A percentile compares a stretch with the other conserved stretches of the same genome.
Conservation (phyloP, 495 filamentous ascomycete genomes). For the Penicillium canariense region DNA sequence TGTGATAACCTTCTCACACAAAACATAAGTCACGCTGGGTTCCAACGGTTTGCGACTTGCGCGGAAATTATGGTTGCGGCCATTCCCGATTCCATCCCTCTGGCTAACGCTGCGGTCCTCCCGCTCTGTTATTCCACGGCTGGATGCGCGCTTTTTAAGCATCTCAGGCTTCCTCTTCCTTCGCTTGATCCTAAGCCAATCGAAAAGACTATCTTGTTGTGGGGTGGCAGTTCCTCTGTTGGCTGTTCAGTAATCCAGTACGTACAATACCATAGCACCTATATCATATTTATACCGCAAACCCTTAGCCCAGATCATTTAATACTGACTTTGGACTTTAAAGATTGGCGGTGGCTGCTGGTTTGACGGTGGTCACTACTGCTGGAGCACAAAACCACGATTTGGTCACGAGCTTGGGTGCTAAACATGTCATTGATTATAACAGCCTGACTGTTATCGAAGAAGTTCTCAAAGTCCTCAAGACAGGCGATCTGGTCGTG, state of each 20-base stretch:
- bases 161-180: conserved; percentile 30
- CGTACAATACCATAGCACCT: too few relatives aligned
- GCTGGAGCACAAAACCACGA: conserved; percentile 31
- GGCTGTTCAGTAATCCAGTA: conserved; percentile 37
- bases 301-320: too few relatives aligned
- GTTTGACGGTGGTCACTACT: conserved; percentile 37
- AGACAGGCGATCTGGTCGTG: conserved; percentile 21
- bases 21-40: conserved; percentile 28
- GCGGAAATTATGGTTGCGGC: conserved; percentile 17
- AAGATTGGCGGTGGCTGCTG: conserved; percentile 31
- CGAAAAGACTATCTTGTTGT: conserved; percentile 32
- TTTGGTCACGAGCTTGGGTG: conserved; percentile 39
- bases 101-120: conserved; percentile 43
- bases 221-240: conserved; percentile 35
- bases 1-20: too few relatives aligned
- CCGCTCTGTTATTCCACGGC: conserved; percentile 50
- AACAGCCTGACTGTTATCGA: conserved; percentile 23
- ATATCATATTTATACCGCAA: too few relatives aligned
- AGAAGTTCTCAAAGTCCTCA: conserved; percentile 14
- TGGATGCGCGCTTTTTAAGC: conserved; percentile 41
- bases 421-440: conserved; percentile 36
- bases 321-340: too few relatives aligned
- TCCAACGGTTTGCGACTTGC: conserved; percentile 31
- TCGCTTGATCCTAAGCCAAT: conserved; percentile 13
- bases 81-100: conserved; percentile 42